Base-by-base conservation (phyloP, 768 basidiomycete genomes). In the Polyporus arcularius region DNA sequence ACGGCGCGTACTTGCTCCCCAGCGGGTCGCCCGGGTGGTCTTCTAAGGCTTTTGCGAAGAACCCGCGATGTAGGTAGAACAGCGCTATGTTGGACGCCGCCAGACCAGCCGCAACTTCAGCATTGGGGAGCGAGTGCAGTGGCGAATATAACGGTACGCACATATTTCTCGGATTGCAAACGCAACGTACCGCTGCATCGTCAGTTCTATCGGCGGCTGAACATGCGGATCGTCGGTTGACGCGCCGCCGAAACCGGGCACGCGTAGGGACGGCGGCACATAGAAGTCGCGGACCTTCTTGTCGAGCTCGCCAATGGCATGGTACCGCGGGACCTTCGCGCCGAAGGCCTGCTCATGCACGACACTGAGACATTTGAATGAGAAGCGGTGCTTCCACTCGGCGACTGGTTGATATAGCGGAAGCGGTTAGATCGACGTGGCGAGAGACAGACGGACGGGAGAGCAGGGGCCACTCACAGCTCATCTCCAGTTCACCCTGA, bases 31-130 rank as follows among this genome's bases (percentile, higher is more conserved):
- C 73, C 0, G 85, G 82, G 57, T 72, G 80, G 61, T 88, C 87
- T 66, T 86, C 85, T 57, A 90, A 70, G 0, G 87, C 87, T 58
- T 84, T 83, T 1, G 86, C 87, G 67, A 90, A 90, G 76, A 86
- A 90, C 6, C 86, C 87, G 50, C 88, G 80, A 71, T 90, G 87
- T 79, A 90, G 85, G 65, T 89, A 89, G 67, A 89, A 87, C 31
- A 88, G 71, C 12, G 84, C 87, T 88, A 10, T 1, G 6, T 26
- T 18, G 46, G 18, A 26, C 21, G 14, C 46, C 26, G 28, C 14
- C 14, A 18, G 6, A 14, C 15, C 42, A 43, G 6, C 15, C 42
- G 15, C 15, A 15, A 43, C 43, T 16, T 5, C 15, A 47, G 16
- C n/a, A 18, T n/a, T 14, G 41, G 21, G 28, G 15, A 26, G 26